Base-by-base conservation (phyloP, 768 basidiomycete species). In the Glaciozyma martinii region DNA sequence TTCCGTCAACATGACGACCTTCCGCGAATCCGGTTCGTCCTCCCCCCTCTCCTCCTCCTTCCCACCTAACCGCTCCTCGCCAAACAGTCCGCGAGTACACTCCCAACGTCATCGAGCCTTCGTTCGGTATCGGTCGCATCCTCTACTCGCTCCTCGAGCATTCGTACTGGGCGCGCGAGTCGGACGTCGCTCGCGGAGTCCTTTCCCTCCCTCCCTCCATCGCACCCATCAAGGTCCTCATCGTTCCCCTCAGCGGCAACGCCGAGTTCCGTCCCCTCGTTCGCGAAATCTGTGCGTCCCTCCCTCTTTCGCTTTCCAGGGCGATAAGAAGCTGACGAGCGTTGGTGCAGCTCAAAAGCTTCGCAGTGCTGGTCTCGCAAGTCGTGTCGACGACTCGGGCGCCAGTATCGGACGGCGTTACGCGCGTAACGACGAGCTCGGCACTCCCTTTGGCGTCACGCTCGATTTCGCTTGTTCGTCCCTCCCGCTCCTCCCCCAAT, bases 101-200 rank as follows among this genome's bases (percentile, higher is more conserved):
- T 61, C 95, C 94, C 44, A 98, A 97, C 77, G 95, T 99, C 77
- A 94, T 98, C 76, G 94, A 97, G 76, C 93, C 95, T 29, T 99
- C 95, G 6, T 95, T 97, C 78, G 94, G 95, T 65, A 84, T 98
- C 71, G 94, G 94, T 60, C 90, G 94, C 61, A 95, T 98, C 73
- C 80, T 97, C 54, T 97, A 97, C 77, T 85, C 84, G 33, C 81
- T 98, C 59, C 84, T 99, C 42, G 95, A 99, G 77, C 95, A 98
- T 80, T 85, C 83, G 72, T 99, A 86, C 81, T 98, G 94, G 95
- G 84, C 84, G 65, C 85, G 95, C 75, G 92, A 90, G 74, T 84
- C 89, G 73, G 94, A 97, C 76, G 79, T 89, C 32, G 88, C 91
- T 67, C 88, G 94, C 72, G 88, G 85, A 66, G 91, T 97, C 30